phyloP scores from a whole-genome alignment of 345 rosid genomes.

The Reutealis trisperma region DNA sequence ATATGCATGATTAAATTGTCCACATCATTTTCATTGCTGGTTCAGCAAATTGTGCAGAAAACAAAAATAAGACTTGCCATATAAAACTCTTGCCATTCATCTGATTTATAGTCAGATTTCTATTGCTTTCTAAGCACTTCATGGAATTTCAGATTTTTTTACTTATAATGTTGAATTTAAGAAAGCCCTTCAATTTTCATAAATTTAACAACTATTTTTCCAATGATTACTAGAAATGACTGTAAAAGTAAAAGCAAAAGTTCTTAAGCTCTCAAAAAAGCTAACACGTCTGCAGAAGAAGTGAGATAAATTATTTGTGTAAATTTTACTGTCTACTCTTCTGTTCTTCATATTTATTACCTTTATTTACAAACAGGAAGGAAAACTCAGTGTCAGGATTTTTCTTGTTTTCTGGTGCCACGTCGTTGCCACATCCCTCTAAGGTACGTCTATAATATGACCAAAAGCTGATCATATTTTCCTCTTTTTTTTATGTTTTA shows the following conservation, averaged over 20 bases:
- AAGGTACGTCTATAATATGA: conserved; percentile 45
- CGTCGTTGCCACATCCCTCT: conserved; percentile 53
- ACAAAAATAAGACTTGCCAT: background rate
- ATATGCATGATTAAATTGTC: background rate
- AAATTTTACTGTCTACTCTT: background rate
- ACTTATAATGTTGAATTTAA: background rate
- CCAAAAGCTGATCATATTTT: background rate
- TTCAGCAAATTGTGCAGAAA: background rate
- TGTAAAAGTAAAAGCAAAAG: too few relatives aligned
- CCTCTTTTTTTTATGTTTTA: background rate
- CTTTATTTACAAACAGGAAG: conserved; percentile 48
- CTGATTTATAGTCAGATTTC: background rate
- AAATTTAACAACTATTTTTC: background rate
- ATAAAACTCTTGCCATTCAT: background rate
- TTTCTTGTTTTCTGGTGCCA: conserved; percentile 59
- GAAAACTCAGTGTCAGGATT: conserved; percentile 36
- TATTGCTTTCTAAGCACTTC: background rate
- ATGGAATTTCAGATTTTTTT: background rate
- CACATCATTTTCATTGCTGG: background rate
- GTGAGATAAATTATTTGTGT: background rate
- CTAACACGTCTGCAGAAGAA: background rate
- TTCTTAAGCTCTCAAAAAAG: background rate
- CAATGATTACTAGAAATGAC: background rate
- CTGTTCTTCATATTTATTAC: background rate
- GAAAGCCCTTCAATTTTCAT: background rate